Evolutionary conservation across 345 rosid species (phyloP), one percentile per base, ranked within the genome.

Genomic region (Hibiscus mutabilis): DNA sequence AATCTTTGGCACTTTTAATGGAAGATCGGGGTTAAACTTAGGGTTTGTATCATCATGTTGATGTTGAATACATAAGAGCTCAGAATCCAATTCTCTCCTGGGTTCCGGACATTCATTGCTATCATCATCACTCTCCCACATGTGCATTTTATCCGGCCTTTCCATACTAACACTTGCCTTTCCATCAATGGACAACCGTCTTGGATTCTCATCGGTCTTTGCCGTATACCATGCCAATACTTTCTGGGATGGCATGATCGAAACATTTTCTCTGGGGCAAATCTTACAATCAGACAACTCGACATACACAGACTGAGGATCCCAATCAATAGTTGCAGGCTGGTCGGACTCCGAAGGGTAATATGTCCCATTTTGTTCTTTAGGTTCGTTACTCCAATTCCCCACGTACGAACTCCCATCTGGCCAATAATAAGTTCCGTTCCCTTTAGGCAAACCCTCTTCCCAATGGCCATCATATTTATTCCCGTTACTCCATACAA

Each of bases 381-480:
- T 3, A 3, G 16, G n/a, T 3, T 47, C 52, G 6, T 15, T 13
- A 47, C 52, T 47, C 52, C 52, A 47, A 47, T 47, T 47, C 3
- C 52, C 52, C 16, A 14, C 52, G 6, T 47, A 47, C 4, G 18
- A 47, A 47, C 52, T 47, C 52, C 52, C 52, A 47, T 47, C 52
- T 14, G 52, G n/a, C 52, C 96, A 86, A 74, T 83, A 84, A 16
- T 73, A 84, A 0, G 91, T 91, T n/a, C 97, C 97, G 37, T 79
- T 80, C 6, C 94, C 96, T 77, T 86, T 91, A 0, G 98, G 98
- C 24, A 89, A n/a, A 4, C 90, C 86, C 49, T 89, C 89, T 66
- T 94, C 95, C 97, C 97, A 94, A 67, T 14, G 61, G 1, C 98
- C 98, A 19, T 93, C 97, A n/a, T 82, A 89, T 64, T 79, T 79